Evolutionary conservation across 2,329 filamentous ascomycete genomes (phyloP), one percentile per base, ranked within the genome.

Genomic region (Cryphonectria naterciae): DNA sequence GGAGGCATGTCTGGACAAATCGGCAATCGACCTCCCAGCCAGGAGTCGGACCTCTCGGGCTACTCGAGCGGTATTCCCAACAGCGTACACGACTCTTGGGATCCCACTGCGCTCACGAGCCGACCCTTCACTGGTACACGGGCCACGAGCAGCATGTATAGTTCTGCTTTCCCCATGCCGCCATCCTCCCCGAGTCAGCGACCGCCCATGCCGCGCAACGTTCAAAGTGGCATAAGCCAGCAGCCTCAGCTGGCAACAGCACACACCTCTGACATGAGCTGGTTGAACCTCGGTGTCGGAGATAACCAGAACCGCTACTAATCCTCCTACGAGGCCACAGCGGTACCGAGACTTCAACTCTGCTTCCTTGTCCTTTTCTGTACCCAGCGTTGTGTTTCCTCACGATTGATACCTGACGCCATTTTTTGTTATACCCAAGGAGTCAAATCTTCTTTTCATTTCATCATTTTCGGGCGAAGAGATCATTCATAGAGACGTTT

Each of bases 231-330:
- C 60, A 78, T 85, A 70, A 86, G 83, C 77, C 80, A 79, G 67
- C 85, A 87, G 74, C 85, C 85, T 25, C 86, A 86, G 75, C 81
- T 88, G 41, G 79, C 82, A 32, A 85, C 82, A 80, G 83, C 86
- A 64, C 79, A 84, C 37, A 83, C 82, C 8, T 86, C 85, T 66
- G 92, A 94, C 79, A 93, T 94, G 91, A 93, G 91, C 80, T 95
- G 92, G 92, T 81, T 95, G 74, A 94, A 94, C 77, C 84, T 94
- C 25, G 90, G 52, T 76, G 77, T 94, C 25, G 90, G 52, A 77
- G 77, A 54, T 74, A 77, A 35, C 72, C 67, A 62, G 22, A 28
- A 71, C 19, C 71, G 63, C 69, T 54, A 63, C 22, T 73, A 65
- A 73, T 71, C 28, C 13, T 52, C 56, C 11, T 39, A 2, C 32